Percentiles rank a stretch among this genome's conserved stretches.
phyloP scores from a whole-genome alignment of 2,329 filamentous ascomycete genomes.

The Aspergillus novoparasiticus region DNA sequence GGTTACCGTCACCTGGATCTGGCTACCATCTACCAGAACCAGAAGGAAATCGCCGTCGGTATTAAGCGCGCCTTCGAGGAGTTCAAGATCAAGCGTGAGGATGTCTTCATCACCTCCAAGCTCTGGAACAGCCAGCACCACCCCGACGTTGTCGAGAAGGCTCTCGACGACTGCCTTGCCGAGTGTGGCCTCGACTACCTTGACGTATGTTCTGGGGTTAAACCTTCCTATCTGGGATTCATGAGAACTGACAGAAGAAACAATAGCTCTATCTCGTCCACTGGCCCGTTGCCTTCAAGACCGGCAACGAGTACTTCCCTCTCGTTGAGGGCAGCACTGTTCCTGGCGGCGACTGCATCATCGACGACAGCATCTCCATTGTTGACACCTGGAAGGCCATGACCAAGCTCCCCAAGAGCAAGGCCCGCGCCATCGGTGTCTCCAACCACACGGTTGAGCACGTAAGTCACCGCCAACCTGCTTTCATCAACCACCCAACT shows the following conservation, averaged over 20 bases:
- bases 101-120: slow-evolving; percentile 58
- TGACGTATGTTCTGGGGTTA: slow-evolving; percentile 46
- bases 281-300: slow-evolving; percentile 48
- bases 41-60: slow-evolving; percentile 38
- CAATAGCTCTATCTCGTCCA: slow-evolving; percentile 47
- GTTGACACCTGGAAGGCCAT: slow-evolving; percentile 51
- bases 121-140: slow-evolving; percentile 60
- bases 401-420: slow-evolving; percentile 46
- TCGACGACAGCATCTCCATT: slow-evolving; percentile 48
- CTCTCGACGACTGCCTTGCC: slow-evolving; percentile 53
- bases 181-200: slow-evolving; percentile 58
- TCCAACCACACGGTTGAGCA: slow-evolving; percentile 45
- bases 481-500: not conserved
- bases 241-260: slow-evolving; percentile 4
- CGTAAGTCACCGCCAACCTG: slow-evolving; percentile 22
- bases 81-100: slow-evolving; percentile 43
- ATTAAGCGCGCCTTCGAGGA: slow-evolving; percentile 40
- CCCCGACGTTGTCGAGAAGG: slow-evolving; percentile 54
- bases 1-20: slow-evolving; percentile 46
- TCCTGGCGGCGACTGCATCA: slow-evolving; percentile 42
- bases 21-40: slow-evolving; percentile 45
- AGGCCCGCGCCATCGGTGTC: slow-evolving; percentile 45
- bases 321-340: slow-evolving; percentile 39
- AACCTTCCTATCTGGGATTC: slow-evolving; percentile 15
- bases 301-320: slow-evolving; percentile 50